Conservation (phyloP, 495 filamentous ascomycete species). For the Hapsidospora chrysogenum region DNA sequence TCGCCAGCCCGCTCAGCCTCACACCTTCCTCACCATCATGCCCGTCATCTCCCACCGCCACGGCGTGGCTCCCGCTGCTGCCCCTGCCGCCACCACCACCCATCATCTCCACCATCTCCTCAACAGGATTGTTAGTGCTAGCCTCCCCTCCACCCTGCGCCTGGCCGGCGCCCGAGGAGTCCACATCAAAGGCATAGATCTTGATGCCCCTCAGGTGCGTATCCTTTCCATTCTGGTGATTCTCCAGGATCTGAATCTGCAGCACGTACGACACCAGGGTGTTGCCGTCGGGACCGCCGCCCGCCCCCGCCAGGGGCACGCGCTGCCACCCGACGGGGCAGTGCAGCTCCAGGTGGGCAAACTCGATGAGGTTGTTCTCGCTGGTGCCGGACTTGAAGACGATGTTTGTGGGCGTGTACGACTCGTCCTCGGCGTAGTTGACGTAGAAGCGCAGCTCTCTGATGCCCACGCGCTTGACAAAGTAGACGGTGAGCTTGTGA, state of each 20-base stretch:
- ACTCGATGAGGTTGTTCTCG: constrained; percentile 71
- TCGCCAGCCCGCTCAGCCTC: constrained; percentile 13
- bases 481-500: constrained; percentile 85
- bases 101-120: constrained; percentile 12
- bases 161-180: too few relatives aligned
- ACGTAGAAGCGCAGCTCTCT: constrained; percentile 71
- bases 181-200: constrained; percentile 63
- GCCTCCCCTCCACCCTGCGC: constrained; percentile 3
- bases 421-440: constrained; percentile 83
- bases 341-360: constrained; percentile 60
- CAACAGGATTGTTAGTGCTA: constrained; percentile 13
- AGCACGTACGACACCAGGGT: constrained; percentile 73
- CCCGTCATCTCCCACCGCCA: too few relatives aligned
- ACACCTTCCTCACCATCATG: constrained; percentile 3
- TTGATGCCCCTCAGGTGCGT: constrained; percentile 91
- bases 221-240: constrained; percentile 98
- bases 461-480: constrained; percentile 81
- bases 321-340: constrained; percentile 81
- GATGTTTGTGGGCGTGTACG: constrained; percentile 92
- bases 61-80: too few relatives aligned
- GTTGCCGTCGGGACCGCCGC: constrained; percentile 41
- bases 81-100: not conserved
- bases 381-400: constrained; percentile 72
- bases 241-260: constrained; percentile 77
- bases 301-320: constrained; percentile 55